Conservation (phyloP, 192 early-diverging fungal genomes). For the Neocallimastix lanati region DNA sequence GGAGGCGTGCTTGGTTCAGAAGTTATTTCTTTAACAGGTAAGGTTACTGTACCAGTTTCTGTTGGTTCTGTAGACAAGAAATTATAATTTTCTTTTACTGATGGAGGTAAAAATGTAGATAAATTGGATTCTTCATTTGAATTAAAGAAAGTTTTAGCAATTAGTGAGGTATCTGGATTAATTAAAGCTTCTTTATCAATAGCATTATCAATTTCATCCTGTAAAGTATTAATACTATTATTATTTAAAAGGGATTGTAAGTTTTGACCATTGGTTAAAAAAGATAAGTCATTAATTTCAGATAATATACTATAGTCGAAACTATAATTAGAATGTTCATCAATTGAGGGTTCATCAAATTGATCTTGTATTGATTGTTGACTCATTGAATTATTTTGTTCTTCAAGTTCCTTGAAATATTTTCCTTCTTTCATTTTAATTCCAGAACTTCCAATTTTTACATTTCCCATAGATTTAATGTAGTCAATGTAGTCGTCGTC, state of each 20-base stretch:
- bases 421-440: background rate
- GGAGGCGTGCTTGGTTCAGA: background rate
- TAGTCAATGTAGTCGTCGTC: background rate
- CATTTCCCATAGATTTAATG: background rate
- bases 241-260: background rate
- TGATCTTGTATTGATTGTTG: background rate
- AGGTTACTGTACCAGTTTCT: background rate
- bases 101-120: background rate
- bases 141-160: background rate
- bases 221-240: background rate
- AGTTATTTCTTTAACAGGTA: too few relatives aligned
- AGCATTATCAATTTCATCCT: background rate
- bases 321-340: background rate
- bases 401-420: background rate
- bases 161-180: background rate
- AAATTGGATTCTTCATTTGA: background rate
- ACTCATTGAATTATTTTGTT: background rate
- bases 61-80: background rate
- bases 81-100: background rate
- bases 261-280: background rate
- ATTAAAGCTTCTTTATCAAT: background rate
- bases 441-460: background rate
- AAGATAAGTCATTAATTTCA: background rate
- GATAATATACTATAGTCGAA: background rate
- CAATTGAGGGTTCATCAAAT: background rate